phyloP scores from a whole-genome alignment of 768 basidiomycete species.

The Xerocomus potaroensis region DNA sequence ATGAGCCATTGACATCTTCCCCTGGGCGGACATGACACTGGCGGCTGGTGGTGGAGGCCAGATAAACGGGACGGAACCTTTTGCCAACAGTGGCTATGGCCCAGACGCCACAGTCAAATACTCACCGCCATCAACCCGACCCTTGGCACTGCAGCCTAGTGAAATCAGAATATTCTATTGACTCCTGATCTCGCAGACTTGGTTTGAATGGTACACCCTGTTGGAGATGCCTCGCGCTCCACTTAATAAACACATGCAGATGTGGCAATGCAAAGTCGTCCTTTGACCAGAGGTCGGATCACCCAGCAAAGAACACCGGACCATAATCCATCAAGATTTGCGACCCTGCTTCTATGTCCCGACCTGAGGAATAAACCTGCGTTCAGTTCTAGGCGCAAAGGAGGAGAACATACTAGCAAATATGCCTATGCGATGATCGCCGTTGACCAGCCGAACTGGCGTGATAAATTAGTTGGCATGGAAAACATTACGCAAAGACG shows the following conservation, averaged over 20 bases:
- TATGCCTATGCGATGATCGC: conserved; percentile 64
- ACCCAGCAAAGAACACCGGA: conserved; percentile 37
- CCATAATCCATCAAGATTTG: conserved; percentile 63
- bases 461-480: conserved; percentile 1
- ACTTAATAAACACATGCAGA: background rate
- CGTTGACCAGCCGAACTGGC: conserved; percentile 56
- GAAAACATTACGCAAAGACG: conserved; percentile 5
- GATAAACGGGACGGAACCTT: no score
- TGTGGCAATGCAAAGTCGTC: no score
- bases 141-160: background rate
- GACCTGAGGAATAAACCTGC: conserved; percentile 28
- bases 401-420: conserved; percentile 24
- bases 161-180: background rate
- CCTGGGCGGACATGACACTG: background rate
- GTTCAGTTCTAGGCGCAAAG: background rate
- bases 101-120: background rate
- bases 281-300: no score
- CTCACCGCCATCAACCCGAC: background rate
- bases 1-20: background rate
- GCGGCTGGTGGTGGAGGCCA: no score
- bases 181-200: background rate
- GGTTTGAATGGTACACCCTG: background rate
- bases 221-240: background rate
- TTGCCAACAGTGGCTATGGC: background rate
- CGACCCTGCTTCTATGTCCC: conserved; percentile 37